A percentile compares a stretch with the other conserved stretches of the same genome.
Evolutionary conservation across 2,329 filamentous ascomycete species (phyloP).

Genomic region (Xylaria sp.): DNA sequence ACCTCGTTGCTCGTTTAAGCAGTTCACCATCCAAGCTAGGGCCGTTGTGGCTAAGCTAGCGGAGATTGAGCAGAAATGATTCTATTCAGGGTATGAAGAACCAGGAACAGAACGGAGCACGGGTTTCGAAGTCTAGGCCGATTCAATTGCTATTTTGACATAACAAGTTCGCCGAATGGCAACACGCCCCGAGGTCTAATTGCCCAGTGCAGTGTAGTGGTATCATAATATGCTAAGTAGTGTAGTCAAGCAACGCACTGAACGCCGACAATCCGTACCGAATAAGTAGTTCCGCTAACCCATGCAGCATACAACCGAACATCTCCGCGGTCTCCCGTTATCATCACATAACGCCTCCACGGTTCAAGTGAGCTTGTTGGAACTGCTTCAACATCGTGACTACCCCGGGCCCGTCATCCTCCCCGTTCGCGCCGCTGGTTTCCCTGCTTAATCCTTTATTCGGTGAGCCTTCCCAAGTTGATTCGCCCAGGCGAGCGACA

Average conservation of each 20-base stretch:
- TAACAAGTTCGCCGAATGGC: neutral
- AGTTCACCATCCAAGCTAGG: neutral
- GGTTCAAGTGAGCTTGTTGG: conserved; percentile 60
- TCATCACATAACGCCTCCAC: conserved; percentile 46
- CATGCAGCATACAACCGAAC: conserved; percentile 1
- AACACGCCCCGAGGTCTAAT: conserved; percentile 1
- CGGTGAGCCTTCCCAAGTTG: conserved; percentile 64
- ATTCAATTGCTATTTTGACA: neutral
- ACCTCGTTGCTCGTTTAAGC: neutral
- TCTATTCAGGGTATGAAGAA: neutral
- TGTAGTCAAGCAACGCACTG: conserved; percentile 2
- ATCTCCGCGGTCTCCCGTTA: neutral
- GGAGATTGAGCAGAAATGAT: neutral
- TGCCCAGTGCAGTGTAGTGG: conserved; percentile 9
- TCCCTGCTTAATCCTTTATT: conserved; percentile 57
- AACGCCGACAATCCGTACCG: conserved; percentile 9
- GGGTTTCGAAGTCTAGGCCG: neutral
- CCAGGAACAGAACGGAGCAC: neutral
- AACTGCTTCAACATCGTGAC: conserved; percentile 64
- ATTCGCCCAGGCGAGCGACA: conserved; percentile 60
- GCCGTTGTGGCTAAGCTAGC: neutral
- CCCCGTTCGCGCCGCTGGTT: conserved; percentile 53
- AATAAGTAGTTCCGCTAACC: neutral
- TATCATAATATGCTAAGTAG: conserved; percentile 22
- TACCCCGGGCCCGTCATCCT: conserved; percentile 59